Percentiles rank a stretch among this genome's conserved stretches.
Evolutionary conservation across 352 stramenopile genomes (phyloP).

Genomic region (Pythium phragmiticola): DNA sequence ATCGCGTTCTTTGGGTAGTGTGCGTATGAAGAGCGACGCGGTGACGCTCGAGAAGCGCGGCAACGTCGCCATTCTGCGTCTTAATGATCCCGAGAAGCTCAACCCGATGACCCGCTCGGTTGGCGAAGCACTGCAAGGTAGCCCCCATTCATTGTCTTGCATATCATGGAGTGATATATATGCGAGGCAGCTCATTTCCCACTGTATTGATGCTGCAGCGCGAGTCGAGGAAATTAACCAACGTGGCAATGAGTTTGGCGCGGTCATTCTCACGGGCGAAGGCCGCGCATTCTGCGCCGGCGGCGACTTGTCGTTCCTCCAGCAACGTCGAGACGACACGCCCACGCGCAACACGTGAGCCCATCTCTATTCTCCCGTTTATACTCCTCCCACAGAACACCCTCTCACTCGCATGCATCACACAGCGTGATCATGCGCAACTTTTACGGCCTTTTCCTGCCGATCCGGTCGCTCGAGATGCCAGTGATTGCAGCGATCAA

Average conservation of each 20-base stretch:
- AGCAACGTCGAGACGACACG: constrained; percentile 51
- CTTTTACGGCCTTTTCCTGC: constrained; percentile 86
- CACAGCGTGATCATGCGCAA: constrained; percentile 68
- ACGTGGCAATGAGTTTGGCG: constrained; percentile 50
- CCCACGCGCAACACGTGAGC: constrained; percentile 70
- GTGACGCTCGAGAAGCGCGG: constrained; percentile 55
- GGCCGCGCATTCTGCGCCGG: constrained; percentile 84
- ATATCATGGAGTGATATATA: not conserved
- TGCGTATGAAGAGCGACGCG: constrained; percentile 34
- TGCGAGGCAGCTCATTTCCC: not conserved
- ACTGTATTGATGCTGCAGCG: constrained; percentile 15
- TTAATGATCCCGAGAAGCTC: constrained; percentile 81
- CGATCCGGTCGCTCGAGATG: constrained; percentile 72
- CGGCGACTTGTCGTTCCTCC: constrained; percentile 84
- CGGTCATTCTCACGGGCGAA: constrained; percentile 76
- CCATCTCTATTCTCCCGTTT: not conserved
- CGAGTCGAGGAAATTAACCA: constrained; percentile 51
- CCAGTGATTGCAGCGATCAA: constrained; percentile 86
- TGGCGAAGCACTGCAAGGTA: constrained; percentile 60
- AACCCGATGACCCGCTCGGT: constrained; percentile 89
- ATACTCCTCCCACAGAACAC: no score
- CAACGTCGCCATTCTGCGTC: constrained; percentile 44
- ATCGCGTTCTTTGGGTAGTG: constrained; percentile 2
- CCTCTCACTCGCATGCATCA: no score
- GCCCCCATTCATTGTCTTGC: not conserved